Conservation (phyloP, 129 eudicot genomes). For the Artemisia argyi region DNA sequence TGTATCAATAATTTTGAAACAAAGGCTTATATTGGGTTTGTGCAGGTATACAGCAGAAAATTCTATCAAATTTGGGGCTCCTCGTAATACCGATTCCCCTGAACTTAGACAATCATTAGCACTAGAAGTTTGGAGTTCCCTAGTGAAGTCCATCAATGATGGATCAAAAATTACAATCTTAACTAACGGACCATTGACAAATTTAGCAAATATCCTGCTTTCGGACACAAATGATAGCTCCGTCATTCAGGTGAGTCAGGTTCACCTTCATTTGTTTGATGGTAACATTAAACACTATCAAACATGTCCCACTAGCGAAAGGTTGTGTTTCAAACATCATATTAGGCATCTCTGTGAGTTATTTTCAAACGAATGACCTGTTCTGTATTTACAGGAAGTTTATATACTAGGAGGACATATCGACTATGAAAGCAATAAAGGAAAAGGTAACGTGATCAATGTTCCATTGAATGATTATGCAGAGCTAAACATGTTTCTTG, state of each 20-base stretch:
- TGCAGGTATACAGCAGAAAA: slow-evolving; percentile 71
- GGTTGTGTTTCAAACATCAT: too few species aligned
- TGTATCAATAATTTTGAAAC: too few species aligned
- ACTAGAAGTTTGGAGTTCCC: slow-evolving; percentile 66
- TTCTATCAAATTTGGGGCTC: slow-evolving; percentile 69
- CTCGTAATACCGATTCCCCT: slow-evolving; percentile 66
- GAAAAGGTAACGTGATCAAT: slow-evolving; percentile 60
- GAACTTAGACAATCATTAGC: slow-evolving; percentile 72
- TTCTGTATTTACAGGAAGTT: slow-evolving; percentile 54
- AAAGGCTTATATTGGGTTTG: background rate
- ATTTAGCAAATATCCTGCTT: slow-evolving; percentile 61
- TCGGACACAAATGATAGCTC: slow-evolving; percentile 48
- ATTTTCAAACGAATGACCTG: background rate
- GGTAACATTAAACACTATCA: background rate
- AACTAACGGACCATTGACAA: slow-evolving; percentile 87
- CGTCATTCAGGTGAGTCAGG: slow-evolving; percentile 51
- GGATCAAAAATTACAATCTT: slow-evolving; percentile 62
- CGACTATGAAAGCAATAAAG: slow-evolving; percentile 15
- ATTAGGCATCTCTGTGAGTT: too few species aligned
- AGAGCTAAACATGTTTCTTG: slow-evolving; percentile 85
- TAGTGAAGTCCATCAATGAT: slow-evolving; percentile 40
- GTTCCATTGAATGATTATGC: slow-evolving; percentile 63
- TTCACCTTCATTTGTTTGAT: background rate
- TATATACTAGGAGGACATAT: slow-evolving; percentile 68
- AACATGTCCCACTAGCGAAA: too few species aligned